Base-by-base conservation (phyloP, 2,329 filamentous ascomycete genomes). In the Anthostomella pinea region DNA sequence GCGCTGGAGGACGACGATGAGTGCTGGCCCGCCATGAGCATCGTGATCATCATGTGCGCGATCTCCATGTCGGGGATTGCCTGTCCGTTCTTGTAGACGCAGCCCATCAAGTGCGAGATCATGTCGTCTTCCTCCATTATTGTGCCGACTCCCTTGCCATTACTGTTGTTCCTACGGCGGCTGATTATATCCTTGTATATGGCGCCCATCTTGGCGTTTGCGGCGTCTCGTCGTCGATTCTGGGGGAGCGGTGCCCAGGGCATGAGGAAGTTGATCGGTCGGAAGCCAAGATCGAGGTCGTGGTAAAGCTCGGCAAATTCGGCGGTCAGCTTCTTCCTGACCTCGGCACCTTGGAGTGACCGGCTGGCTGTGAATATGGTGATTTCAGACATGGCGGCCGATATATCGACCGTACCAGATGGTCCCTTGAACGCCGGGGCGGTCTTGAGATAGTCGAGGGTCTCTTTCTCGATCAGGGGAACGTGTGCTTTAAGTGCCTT, bases 11-110 rank as follows among this genome's bases (percentile, higher is more conserved):
- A 82, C 5, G 85, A 83, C 0, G 85, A 89, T 2, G 83, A 85
- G 66, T 91, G 86, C 57, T 93, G 86, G 33, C 86, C 86, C 8
- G 82, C 86, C 85, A 93, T 90, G 33, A 91, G 73, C 11, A 91
- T 72, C 0, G 85, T 85, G 54, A 91, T 91, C 86, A 91, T 89
- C 72, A 91, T 86, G 62, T 88, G 81, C 0, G 85, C 85, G 33
- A 91, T 79, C 57, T 91, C 85, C 49, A 80, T 74, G 58, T 91
- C 85, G 0, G 85, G 81, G 1, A 90, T 65, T 0, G 70, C 64
- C 8, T 67, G 72, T 30, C 86, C 85, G 50, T 86, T 72, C 65
- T 89, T 89, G 75, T 91, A 91, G 8, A 66, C 73, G 59, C 81
- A 84, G 48, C 73, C 70, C 84, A 90, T 89, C 38, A 91, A 62